Conservation (phyloP, 2,329 filamentous ascomycete genomes). For the Colletotrichum agaves region DNA sequence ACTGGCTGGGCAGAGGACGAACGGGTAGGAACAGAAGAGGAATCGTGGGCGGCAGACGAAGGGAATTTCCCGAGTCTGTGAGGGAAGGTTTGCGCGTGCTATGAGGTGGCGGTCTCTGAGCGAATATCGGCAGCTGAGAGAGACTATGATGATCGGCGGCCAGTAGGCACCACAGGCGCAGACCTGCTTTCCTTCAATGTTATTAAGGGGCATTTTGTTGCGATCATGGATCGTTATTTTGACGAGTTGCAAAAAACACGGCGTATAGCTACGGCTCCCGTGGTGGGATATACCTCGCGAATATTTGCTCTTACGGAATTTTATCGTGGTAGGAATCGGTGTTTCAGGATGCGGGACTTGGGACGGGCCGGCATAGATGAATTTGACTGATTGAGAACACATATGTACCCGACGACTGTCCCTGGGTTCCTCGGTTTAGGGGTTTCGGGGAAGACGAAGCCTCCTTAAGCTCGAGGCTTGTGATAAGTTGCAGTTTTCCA, state of each 20-base stretch:
- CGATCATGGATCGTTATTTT: conserved; percentile 17
- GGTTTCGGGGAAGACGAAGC: too few species aligned
- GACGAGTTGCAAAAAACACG: conserved; percentile 10
- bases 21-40: conserved; percentile 91
- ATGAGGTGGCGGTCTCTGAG: conserved; percentile 35
- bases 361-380: conserved; percentile 5
- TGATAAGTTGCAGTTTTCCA: too few species aligned
- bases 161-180: neutral
- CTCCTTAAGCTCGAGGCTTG: too few species aligned
- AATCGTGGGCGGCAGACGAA: conserved; percentile 77
- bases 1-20: conserved; percentile 91
- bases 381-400: neutral
- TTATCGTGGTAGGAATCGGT: neutral
- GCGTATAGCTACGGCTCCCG: conserved; percentile 30
- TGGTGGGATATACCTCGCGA: conserved; percentile 27
- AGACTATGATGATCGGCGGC: neutral
- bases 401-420: neutral
- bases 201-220: neutral
- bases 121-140: neutral
- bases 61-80: conserved; percentile 47
- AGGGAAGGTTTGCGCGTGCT: conserved; percentile 53
- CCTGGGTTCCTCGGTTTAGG: too few species aligned
- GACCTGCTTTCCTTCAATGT: neutral
- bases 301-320: neutral
- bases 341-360: neutral